A percentile compares a stretch with the other conserved stretches of the same genome.
Evolutionary conservation across 2,329 filamentous ascomycete genomes (phyloP).

Genomic region (Pleurostoma richardsiae): DNA sequence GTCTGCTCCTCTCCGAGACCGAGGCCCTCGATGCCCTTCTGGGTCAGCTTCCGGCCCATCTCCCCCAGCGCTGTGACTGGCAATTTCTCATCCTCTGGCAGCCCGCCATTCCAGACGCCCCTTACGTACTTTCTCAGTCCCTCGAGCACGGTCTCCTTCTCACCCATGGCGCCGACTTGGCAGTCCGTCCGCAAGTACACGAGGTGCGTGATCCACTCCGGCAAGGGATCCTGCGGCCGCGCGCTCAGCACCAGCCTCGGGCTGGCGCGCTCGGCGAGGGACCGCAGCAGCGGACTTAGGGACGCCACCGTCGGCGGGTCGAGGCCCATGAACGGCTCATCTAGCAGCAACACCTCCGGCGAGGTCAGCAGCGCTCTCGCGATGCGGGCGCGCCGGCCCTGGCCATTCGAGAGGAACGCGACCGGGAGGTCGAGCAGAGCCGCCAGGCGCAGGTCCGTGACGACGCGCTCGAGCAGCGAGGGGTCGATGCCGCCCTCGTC

Average conservation of each 20-base stretch:
- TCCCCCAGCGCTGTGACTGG: constrained; percentile 43
- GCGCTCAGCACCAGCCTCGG: constrained; percentile 74
- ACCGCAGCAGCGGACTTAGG: constrained; percentile 65
- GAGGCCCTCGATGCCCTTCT: constrained; percentile 28
- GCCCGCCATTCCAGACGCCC: constrained; percentile 36
- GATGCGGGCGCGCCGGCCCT: constrained; percentile 81
- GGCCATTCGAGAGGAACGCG: constrained; percentile 87
- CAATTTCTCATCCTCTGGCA: constrained; percentile 40
- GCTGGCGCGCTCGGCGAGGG: constrained; percentile 58
- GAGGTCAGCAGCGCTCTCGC: constrained; percentile 75
- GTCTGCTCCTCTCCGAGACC: constrained; percentile 25
- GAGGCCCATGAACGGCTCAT: constrained; percentile 95
- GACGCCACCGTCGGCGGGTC: constrained; percentile 75
- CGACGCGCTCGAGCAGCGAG: constrained; percentile 54
- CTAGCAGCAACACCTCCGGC: constrained; percentile 78
- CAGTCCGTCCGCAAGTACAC: constrained; percentile 66
- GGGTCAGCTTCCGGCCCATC: constrained; percentile 42
- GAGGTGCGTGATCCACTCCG: constrained; percentile 86
- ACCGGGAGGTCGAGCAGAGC: constrained; percentile 75
- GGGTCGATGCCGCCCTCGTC: constrained; percentile 43
- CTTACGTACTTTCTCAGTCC: constrained; percentile 43
- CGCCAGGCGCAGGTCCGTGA: constrained; percentile 63
- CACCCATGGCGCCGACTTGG: constrained; percentile 60
- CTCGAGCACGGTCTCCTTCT: constrained; percentile 57
- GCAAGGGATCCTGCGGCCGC: constrained; percentile 80